A percentile compares a stretch with the other conserved stretches of the same genome.
Conservation (phyloP, 1,284 basidiomycete species). For the Uromyces viciae-fabae region DNA sequence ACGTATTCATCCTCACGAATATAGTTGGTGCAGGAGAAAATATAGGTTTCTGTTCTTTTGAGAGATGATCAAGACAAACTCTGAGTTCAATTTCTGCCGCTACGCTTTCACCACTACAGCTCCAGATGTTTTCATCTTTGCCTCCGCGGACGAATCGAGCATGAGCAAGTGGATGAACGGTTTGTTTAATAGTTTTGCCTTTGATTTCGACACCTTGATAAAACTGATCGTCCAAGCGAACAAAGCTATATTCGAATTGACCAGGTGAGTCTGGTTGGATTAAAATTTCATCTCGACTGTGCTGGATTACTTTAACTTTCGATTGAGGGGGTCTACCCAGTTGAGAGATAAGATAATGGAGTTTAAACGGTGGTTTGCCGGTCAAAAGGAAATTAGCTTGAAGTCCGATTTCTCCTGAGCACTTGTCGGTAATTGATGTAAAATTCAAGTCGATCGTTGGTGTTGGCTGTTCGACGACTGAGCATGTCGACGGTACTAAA, state of each 20-base stretch:
- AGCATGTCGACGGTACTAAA: slow-evolving; percentile 63
- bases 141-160: slow-evolving; percentile 29
- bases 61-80: slow-evolving; percentile 10
- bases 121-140: slow-evolving; percentile 36
- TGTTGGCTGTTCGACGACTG: slow-evolving; percentile 36
- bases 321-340: slow-evolving; percentile 61
- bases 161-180: slow-evolving; percentile 40
- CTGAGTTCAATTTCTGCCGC: slow-evolving; percentile 34
- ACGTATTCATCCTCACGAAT: too few species aligned
- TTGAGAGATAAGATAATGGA: slow-evolving; percentile 69
- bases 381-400: slow-evolving; percentile 79
- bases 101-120: slow-evolving; percentile 39
- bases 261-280: slow-evolving; percentile 84
- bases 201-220: slow-evolving; percentile 62
- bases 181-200: slow-evolving; percentile 34
- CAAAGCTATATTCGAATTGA: slow-evolving; percentile 80
- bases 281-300: slow-evolving; percentile 75
- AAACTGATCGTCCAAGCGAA: slow-evolving; percentile 73
- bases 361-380: slow-evolving; percentile 76
- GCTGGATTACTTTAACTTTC: slow-evolving; percentile 61
- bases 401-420: slow-evolving; percentile 89
- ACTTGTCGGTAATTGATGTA: slow-evolving; percentile 75
- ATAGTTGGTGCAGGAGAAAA: too few species aligned
- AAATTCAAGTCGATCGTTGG: slow-evolving; percentile 61
- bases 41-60: not conserved